These are phyloP conservation scores for Tilletiopsis washingtonensis DNA, from an alignment of 1,284 basidiomycete species.

Conservation along the genomic window DNA sequence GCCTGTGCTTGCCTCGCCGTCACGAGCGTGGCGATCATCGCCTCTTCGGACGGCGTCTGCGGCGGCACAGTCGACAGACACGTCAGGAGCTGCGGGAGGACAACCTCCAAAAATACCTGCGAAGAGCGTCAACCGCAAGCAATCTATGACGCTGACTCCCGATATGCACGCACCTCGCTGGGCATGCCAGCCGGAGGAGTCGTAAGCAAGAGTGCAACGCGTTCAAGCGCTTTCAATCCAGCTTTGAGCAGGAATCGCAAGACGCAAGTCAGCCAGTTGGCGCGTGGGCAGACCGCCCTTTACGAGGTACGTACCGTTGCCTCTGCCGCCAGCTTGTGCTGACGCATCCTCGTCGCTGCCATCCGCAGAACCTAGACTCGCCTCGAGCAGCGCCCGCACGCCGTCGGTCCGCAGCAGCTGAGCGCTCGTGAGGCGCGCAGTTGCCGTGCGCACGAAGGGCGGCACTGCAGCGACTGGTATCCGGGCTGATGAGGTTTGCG, in stretches of 20 bases:
- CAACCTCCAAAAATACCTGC: not conserved
- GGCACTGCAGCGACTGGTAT: conserved; percentile 6
- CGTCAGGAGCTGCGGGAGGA: conserved; percentile 1
- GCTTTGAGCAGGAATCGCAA: not conserved
- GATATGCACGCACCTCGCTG: not conserved
- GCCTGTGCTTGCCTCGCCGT: too few relatives aligned
- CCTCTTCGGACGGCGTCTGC: not conserved
- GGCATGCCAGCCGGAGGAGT: conserved; percentile 2
- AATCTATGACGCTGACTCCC: not conserved
- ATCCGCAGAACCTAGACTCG: conserved; percentile 14
- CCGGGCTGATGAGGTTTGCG: conserved; percentile 3
- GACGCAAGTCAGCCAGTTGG: not conserved
- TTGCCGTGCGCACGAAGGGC: conserved; percentile 18
- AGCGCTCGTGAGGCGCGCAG: conserved; percentile 26
- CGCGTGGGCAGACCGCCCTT: too few relatives aligned
- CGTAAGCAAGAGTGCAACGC: conserved; percentile 1
- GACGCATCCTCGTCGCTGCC: conserved; percentile 4
- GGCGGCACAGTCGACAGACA: not conserved
- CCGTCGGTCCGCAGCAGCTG: conserved; percentile 42
- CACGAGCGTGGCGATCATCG: too few relatives aligned
- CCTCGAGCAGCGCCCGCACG: conserved; percentile 12
- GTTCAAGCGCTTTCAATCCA: not conserved
- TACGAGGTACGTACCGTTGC: too few relatives aligned
- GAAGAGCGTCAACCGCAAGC: not conserved
- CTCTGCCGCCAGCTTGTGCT: not conserved